phyloP scores from a whole-genome alignment of 1,139 yeast species.

The Lodderomyces margitis region DNA sequence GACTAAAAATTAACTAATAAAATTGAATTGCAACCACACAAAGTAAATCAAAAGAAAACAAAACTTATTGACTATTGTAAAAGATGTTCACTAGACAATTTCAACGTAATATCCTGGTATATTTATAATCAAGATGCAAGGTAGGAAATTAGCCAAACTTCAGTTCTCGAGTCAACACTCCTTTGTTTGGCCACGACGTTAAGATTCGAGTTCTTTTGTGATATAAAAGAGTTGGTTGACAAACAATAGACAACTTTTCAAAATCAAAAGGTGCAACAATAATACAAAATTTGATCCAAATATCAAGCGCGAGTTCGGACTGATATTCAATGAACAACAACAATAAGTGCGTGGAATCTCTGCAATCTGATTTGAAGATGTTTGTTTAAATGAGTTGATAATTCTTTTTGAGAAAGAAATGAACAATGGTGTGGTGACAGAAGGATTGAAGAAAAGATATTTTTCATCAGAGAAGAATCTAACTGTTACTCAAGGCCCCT shows the following conservation, averaged over 20 bases:
- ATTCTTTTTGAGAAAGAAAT: too few relatives aligned
- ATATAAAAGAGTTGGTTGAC: too few relatives aligned
- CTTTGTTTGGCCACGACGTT: too few relatives aligned
- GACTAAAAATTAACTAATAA: not conserved
- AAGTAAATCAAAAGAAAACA: not conserved
- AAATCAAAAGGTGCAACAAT: too few relatives aligned
- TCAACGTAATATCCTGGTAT: not conserved
- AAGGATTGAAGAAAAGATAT: not conserved
- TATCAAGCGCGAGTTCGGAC: not conserved
- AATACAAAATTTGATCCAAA: not conserved
- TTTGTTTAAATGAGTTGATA: not conserved
- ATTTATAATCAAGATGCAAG: too few relatives aligned
- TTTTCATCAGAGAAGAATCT: too few relatives aligned
- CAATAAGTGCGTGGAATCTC: not conserved
- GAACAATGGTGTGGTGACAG: not conserved
- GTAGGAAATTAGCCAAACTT: too few relatives aligned
- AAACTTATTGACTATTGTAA: not conserved
- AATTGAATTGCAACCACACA: slow-evolving; percentile 1
- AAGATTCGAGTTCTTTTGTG: too few relatives aligned
- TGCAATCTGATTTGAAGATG: not conserved
- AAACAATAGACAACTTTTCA: too few relatives aligned
- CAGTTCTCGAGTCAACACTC: too few relatives aligned
- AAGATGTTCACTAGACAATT: not conserved
- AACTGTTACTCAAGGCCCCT: too few relatives aligned
- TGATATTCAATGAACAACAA: not conserved